Conservation (phyloP, 2,329 filamentous ascomycete genomes). For the Microdochium trichocladiopsis region DNA sequence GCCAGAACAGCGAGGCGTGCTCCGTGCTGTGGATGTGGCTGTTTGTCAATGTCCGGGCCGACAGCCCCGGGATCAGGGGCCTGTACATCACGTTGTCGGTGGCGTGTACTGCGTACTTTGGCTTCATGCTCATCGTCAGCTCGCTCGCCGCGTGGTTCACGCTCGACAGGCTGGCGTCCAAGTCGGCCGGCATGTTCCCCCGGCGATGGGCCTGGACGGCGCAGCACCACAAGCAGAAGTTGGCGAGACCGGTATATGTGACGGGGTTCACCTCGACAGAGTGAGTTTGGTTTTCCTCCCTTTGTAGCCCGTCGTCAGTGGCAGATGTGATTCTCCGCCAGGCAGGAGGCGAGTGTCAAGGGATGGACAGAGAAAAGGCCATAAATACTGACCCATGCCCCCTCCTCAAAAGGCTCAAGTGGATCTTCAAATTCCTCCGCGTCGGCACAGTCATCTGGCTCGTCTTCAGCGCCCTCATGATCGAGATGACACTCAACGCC, state of each 20-base stretch:
- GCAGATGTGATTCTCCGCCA: too few species aligned
- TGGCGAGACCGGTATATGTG: conserved; percentile 8
- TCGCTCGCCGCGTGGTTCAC: conserved; percentile 8
- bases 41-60: conserved; percentile 13
- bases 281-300: conserved; percentile 3
- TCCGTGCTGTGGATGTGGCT: conserved; percentile 13
- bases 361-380: not conserved
- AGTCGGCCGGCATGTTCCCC: not conserved
- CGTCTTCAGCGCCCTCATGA: conserved; percentile 13
- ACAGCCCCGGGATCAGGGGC: conserved; percentile 10
- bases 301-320: too few species aligned
- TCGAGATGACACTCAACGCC: conserved; percentile 17
- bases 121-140: conserved; percentile 11
- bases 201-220: not conserved
- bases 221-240: conserved; percentile 4
- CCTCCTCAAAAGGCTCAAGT: conserved; percentile 7
- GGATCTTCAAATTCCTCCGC: conserved; percentile 13
- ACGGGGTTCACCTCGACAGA: conserved; percentile 12
- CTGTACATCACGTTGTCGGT: conserved; percentile 14
- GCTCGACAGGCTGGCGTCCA: conserved; percentile 1
- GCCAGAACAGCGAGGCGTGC: conserved; percentile 10
- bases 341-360: too few species aligned
- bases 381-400: not conserved
- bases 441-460: conserved; percentile 15
- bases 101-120: conserved; percentile 11